These are phyloP conservation scores for Russula vinacea DNA, from an alignment of 768 basidiomycete species.

Conservation along the genomic window DNA sequence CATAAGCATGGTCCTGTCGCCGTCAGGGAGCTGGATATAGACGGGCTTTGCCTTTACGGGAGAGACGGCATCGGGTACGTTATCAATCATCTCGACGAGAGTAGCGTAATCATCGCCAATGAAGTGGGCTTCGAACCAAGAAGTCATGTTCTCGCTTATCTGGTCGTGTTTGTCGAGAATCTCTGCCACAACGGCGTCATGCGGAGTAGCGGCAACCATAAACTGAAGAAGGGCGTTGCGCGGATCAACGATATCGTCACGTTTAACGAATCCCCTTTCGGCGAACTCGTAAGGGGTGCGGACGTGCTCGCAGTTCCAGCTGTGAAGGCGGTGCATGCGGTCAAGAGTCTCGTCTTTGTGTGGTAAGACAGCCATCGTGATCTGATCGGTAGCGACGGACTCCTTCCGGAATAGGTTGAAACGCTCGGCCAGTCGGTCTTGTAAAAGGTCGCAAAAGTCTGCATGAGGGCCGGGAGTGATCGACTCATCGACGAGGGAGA, in stretches of 20 bases:
- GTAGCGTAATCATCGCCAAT: slow-evolving; percentile 45
- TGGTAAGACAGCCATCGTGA: slow-evolving; percentile 40
- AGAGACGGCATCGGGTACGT: slow-evolving; percentile 72
- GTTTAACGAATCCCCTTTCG: slow-evolving; percentile 21
- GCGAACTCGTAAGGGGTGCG: slow-evolving; percentile 42
- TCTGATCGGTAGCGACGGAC: slow-evolving; percentile 31
- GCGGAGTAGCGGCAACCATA: slow-evolving; percentile 71
- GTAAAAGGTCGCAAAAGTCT: slow-evolving; percentile 50
- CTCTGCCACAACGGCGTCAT: slow-evolving; percentile 45
- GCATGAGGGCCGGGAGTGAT: slow-evolving; percentile 43
- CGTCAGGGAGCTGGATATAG: slow-evolving; percentile 76
- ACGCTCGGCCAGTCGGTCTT: slow-evolving; percentile 39
- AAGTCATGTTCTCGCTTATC: slow-evolving; percentile 50
- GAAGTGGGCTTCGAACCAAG: slow-evolving; percentile 43
- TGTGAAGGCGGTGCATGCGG: slow-evolving; percentile 47
- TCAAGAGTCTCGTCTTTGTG: slow-evolving; percentile 31
- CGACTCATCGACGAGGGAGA: slow-evolving; percentile 33
- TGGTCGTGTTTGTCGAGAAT: slow-evolving; percentile 50
- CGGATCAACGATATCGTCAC: slow-evolving; percentile 36
- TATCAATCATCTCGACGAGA: slow-evolving; percentile 46
- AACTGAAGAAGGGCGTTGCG: slow-evolving; percentile 68
- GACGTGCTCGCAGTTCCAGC: slow-evolving; percentile 57
- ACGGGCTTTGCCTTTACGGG: slow-evolving; percentile 79
- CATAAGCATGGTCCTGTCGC: slow-evolving; percentile 56
- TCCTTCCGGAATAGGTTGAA: slow-evolving; percentile 33